Conservation (phyloP, 441 rosid genomes). For the Daphne laureola region DNA sequence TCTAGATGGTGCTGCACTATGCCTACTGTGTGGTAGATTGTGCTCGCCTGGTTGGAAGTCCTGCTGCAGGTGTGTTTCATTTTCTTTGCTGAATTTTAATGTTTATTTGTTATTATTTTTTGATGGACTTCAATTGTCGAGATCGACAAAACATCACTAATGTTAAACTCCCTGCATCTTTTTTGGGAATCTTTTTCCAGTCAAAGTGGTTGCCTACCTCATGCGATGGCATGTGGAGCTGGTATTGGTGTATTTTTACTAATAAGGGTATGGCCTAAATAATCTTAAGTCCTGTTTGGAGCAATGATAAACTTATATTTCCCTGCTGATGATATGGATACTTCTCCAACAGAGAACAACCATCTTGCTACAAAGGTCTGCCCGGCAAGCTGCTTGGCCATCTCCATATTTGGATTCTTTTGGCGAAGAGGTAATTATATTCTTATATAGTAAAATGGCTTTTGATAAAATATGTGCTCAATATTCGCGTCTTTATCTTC, state of each 20-base stretch:
- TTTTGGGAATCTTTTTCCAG: constrained; percentile 25
- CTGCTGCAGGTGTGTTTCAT: constrained; percentile 79
- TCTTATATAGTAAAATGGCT: not conserved
- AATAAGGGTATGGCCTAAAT: constrained; percentile 52
- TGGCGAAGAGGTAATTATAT: constrained; percentile 87
- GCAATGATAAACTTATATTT: too few relatives aligned
- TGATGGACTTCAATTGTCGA: constrained; percentile 1
- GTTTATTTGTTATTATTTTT: constrained; percentile 8
- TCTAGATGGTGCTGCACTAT: constrained; percentile 71
- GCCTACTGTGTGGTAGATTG: constrained; percentile 90
- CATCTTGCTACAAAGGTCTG: constrained; percentile 76
- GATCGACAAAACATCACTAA: not conserved
- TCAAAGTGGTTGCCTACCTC: constrained; percentile 62
- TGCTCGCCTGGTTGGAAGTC: constrained; percentile 72
- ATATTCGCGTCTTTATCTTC: too few relatives aligned
- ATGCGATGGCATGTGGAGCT: constrained; percentile 81
- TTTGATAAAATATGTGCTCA: too few relatives aligned
- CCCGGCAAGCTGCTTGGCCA: constrained; percentile 96
- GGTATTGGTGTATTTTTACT: constrained; percentile 86
- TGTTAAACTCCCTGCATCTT: constrained; percentile 3
- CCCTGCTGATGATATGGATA: not conserved
- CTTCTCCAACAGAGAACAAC: constrained; percentile 61
- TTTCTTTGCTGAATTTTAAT: constrained; percentile 14
- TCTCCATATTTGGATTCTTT: constrained; percentile 89
- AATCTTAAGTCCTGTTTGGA: constrained; percentile 10